Percentiles rank a stretch among this genome's conserved stretches.
These are phyloP conservation scores for Citrus glauca DNA, from an alignment of 345 rosid species.

Conservation along the genomic window DNA sequence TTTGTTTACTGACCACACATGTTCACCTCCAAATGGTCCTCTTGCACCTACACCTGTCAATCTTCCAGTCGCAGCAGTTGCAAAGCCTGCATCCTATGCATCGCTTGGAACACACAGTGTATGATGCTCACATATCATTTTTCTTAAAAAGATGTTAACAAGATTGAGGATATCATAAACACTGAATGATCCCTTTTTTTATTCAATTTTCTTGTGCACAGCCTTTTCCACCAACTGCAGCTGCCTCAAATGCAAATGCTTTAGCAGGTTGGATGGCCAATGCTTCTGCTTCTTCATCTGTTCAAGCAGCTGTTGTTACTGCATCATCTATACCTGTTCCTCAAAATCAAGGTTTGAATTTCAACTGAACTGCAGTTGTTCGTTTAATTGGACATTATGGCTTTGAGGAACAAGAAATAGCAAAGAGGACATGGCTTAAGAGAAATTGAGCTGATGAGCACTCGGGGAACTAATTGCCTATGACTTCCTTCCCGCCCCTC, in stretches of 20 bases:
- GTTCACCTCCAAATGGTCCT: conserved; percentile 67
- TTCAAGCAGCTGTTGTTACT: conserved; percentile 83
- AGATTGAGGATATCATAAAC: not conserved
- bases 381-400: not conserved
- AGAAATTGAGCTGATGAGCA: not conserved
- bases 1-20: conserved; percentile 67
- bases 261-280: conserved; percentile 87
- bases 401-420: not conserved
- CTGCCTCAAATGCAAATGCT: conserved; percentile 55
- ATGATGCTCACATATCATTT: conserved; percentile 18
- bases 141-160: not conserved
- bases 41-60: conserved; percentile 57
- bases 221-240: conserved; percentile 63
- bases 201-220: conserved; percentile 8
- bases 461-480: not conserved
- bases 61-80: conserved; percentile 54
- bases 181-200: conserved; percentile 3
- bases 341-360: conserved; percentile 68
- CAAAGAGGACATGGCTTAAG: not conserved
- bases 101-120: conserved; percentile 59
- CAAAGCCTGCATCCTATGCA: conserved; percentile 51
- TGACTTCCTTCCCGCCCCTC: not conserved
- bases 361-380: not conserved
- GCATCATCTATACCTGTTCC: conserved; percentile 73
- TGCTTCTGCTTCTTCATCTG: conserved; percentile 69